A percentile compares a stretch with the other conserved stretches of the same genome.
Conservation (phyloP, 164 flowering plant genomes). For the Vitis amurensis region DNA sequence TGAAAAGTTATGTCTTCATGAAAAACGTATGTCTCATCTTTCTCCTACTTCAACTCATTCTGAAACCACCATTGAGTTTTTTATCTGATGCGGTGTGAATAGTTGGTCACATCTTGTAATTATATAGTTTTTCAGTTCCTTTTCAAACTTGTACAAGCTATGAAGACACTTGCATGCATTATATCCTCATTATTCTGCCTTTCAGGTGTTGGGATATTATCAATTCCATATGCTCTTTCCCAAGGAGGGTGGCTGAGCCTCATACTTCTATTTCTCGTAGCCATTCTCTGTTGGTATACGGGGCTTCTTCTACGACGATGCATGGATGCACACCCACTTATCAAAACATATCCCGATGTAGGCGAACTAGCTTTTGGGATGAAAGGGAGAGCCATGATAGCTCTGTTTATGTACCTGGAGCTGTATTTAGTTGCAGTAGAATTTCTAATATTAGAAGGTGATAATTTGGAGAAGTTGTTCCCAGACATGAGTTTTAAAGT, state of each 20-base stretch:
- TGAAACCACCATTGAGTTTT: no score
- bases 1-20: no score
- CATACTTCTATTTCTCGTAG: conserved; percentile 37
- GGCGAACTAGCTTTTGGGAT: conserved; percentile 44
- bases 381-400: conserved; percentile 38
- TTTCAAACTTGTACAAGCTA: background rate
- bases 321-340: conserved; percentile 40
- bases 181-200: conserved; percentile 1
- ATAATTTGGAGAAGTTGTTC: conserved; percentile 48
- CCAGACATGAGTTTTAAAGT: conserved; percentile 28
- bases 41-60: background rate
- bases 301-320: conserved; percentile 54
- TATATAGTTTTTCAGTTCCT: no score
- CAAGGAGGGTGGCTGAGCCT: conserved; percentile 72
- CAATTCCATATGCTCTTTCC: conserved; percentile 70
- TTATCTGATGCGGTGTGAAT: no score
- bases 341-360: conserved; percentile 60
- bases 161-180: no score
- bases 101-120: no score
- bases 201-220: conserved; percentile 71
- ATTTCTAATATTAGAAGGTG: conserved; percentile 64
- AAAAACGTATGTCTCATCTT: no score
- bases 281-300: conserved; percentile 52
- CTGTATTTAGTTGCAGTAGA: conserved; percentile 47
- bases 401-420: conserved; percentile 46